Conservation (phyloP, 2,329 filamentous ascomycete genomes). For the Hyphodiscus sp. region DNA sequence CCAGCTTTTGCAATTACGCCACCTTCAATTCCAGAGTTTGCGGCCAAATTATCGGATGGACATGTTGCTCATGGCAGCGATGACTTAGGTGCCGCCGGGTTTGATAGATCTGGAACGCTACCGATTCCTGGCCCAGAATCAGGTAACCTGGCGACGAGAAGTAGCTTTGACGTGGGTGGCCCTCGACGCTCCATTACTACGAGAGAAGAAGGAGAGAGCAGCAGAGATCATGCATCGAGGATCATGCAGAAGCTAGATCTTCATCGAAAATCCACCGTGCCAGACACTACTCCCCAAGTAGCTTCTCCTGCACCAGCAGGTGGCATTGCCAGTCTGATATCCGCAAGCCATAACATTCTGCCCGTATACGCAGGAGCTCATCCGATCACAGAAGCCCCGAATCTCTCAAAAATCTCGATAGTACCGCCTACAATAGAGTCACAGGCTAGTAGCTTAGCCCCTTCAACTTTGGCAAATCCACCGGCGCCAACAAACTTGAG, state of each 20-base stretch:
- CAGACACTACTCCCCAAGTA: conserved; percentile 32
- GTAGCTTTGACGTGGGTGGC: conserved; percentile 64
- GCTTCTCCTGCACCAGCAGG: conserved; percentile 39
- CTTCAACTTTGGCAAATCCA: conserved; percentile 73
- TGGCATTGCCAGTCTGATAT: conserved; percentile 80
- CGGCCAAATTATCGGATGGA: conserved; percentile 68
- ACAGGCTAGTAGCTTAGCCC: conserved; percentile 62
- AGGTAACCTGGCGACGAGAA: conserved; percentile 41
- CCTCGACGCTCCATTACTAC: conserved; percentile 47
- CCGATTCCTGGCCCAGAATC: conserved; percentile 56
- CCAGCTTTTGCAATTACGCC: conserved; percentile 90
- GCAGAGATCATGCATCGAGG: conserved; percentile 74
- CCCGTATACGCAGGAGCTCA: conserved; percentile 49
- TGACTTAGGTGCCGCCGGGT: conserved; percentile 35
- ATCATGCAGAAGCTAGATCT: conserved; percentile 92
- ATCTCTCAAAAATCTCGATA: conserved; percentile 30
- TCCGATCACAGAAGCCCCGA: conserved; percentile 24
- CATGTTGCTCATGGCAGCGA: conserved; percentile 40
- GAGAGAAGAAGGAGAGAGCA: conserved; percentile 64
- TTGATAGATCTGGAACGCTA: conserved; percentile 60
- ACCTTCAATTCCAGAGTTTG: conserved; percentile 83
- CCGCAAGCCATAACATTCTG: conserved; percentile 73
- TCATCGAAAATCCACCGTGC: conserved; percentile 65
- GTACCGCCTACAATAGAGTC: conserved; percentile 37
- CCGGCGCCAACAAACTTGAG: conserved; percentile 82